These are phyloP conservation scores for Paratinospora sagittata DNA, from an alignment of 164 flowering plant species.

Conservation along the genomic window DNA sequence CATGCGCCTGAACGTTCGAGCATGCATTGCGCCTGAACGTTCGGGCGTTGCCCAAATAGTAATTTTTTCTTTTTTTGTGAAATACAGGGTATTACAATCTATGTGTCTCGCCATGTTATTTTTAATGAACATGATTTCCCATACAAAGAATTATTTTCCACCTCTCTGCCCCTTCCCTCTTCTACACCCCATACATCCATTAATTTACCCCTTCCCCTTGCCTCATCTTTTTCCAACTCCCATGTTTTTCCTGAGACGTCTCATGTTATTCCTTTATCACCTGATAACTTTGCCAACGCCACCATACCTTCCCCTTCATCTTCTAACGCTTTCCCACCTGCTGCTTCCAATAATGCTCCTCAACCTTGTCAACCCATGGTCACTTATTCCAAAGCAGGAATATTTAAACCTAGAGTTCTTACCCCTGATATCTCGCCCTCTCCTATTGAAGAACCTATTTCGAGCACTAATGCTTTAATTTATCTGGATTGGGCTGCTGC, in stretches of 20 bases:
- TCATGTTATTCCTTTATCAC: not conserved
- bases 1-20: too few species aligned
- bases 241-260: too few species aligned
- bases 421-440: not conserved
- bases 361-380: not conserved
- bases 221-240: too few species aligned
- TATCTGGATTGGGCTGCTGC: not conserved
- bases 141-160: not conserved
- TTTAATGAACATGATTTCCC: not conserved
- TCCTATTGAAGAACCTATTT: not conserved
- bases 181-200: not conserved
- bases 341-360: too few species aligned
- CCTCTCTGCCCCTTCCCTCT: not conserved
- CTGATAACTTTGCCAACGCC: not conserved
- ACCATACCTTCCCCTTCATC: not conserved
- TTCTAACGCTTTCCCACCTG: not conserved
- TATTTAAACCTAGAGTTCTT: not conserved
- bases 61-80: too few species aligned
- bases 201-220: too few species aligned
- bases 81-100: too few species aligned
- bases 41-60: too few species aligned
- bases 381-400: not conserved
- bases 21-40: too few species aligned
- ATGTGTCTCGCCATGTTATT: not conserved
- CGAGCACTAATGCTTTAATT: not conserved